These are phyloP conservation scores for Phytophthora pisi DNA, from an alignment of 352 stramenopile genomes.

Conservation along the genomic window DNA sequence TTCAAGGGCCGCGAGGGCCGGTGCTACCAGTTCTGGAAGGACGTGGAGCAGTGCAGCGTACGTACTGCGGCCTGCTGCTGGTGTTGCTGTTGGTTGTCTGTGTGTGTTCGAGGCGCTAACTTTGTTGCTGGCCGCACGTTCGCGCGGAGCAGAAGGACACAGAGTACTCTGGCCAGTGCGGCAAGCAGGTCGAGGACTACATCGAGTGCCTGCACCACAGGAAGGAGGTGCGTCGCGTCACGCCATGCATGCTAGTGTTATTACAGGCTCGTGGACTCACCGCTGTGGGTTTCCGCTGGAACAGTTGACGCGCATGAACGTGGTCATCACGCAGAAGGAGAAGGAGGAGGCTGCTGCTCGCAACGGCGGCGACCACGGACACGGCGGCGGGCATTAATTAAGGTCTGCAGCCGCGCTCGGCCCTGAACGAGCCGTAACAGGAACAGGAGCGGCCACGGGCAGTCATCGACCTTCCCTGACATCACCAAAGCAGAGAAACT, in stretches of 20 bases:
- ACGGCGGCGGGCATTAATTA: slow-evolving; percentile 54
- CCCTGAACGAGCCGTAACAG: slow-evolving; percentile 4
- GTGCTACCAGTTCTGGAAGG: slow-evolving; percentile 95
- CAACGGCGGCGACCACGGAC: slow-evolving; percentile 43
- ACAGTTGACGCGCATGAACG: slow-evolving; percentile 87
- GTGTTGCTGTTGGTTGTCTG: no score
- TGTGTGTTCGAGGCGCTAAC: neutral
- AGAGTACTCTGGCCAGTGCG: slow-evolving; percentile 79
- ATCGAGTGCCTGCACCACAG: slow-evolving; percentile 96
- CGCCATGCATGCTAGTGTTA: neutral
- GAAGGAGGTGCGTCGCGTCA: slow-evolving; percentile 83
- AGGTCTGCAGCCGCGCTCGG: slow-evolving; percentile 5
- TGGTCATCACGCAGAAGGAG: slow-evolving; percentile 80
- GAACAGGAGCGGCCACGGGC: slow-evolving; percentile 4
- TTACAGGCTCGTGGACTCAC: slow-evolving; percentile 1
- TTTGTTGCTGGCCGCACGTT: slow-evolving; percentile 15
- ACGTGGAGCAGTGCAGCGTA: slow-evolving; percentile 95
- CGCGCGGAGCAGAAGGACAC: slow-evolving; percentile 71
- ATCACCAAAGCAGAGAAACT: slow-evolving; percentile 6
- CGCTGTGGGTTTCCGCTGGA: slow-evolving; percentile 3
- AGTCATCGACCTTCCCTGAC: slow-evolving; percentile 15
- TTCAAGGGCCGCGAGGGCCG: slow-evolving; percentile 92
- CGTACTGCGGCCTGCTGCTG: slow-evolving; percentile 54
- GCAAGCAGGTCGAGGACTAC: slow-evolving; percentile 93
- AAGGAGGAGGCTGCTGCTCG: slow-evolving; percentile 66